These are phyloP conservation scores for Botryosphaeria dothidea DNA, from an alignment of 2,329 filamentous ascomycete genomes.

Conservation along the genomic window DNA sequence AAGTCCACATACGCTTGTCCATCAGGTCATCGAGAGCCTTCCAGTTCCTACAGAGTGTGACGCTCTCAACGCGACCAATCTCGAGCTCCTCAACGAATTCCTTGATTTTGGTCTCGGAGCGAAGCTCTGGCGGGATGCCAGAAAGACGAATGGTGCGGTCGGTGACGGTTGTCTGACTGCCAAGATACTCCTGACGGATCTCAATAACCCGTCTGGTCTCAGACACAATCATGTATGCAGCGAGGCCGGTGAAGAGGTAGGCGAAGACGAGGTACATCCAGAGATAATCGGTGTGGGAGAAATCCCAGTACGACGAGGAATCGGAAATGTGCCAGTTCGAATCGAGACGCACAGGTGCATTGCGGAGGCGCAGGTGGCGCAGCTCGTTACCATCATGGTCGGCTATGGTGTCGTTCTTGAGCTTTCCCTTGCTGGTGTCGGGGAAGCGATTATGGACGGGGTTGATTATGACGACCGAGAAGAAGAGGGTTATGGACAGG, in stretches of 20 bases:
- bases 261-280: constrained; percentile 96
- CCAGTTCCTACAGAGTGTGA: constrained; percentile 88
- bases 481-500: constrained; percentile 75
- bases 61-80: constrained; percentile 86
- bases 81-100: constrained; percentile 82
- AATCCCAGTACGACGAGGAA: constrained; percentile 21
- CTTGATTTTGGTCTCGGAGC: constrained; percentile 81
- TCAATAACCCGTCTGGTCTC: constrained; percentile 85
- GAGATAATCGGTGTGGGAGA: constrained; percentile 61
- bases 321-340: neutral
- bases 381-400: constrained; percentile 1
- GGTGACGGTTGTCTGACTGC: constrained; percentile 91
- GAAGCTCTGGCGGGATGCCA: constrained; percentile 77
- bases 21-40: constrained; percentile 75
- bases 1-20: constrained; percentile 61
- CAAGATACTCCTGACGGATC: constrained; percentile 85
- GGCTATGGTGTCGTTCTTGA: constrained; percentile 25
- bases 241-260: constrained; percentile 84
- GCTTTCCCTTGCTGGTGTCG: constrained; percentile 39
- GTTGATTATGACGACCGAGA: constrained; percentile 76
- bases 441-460: constrained; percentile 78
- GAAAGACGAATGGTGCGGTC: constrained; percentile 91
- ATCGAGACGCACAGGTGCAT: neutral
- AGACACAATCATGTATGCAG: constrained; percentile 77
- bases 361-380: constrained; percentile 11